phyloP scores from a whole-genome alignment of 2,329 filamentous ascomycete genomes.

The Fusarium tanahbumbuense region DNA sequence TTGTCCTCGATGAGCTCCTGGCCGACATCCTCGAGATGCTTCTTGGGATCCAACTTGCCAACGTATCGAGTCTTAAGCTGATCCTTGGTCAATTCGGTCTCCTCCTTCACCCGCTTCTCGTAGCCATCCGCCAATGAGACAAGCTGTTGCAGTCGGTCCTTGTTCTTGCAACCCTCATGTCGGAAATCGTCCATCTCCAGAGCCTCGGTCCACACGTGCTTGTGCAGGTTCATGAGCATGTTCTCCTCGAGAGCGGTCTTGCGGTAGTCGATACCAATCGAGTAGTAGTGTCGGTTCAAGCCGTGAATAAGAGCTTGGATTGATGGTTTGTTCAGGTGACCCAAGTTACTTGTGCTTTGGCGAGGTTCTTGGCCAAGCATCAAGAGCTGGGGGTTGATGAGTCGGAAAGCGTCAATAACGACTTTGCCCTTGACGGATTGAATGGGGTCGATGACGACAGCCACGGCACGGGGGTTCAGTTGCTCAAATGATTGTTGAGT shows the following conservation, averaged over 20 bases:
- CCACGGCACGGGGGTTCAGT: slow-evolving; percentile 94
- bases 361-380: slow-evolving; percentile 98
- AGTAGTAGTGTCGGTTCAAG: slow-evolving; percentile 98
- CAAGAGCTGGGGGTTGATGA: slow-evolving; percentile 97
- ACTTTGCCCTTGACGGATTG: slow-evolving; percentile 99
- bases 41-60: slow-evolving; percentile 98
- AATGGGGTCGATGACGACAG: slow-evolving; percentile 97
- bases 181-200: slow-evolving; percentile 97
- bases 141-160: slow-evolving; percentile 87
- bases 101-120: slow-evolving; percentile 98
- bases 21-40: slow-evolving; percentile 96
- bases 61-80: slow-evolving; percentile 99
- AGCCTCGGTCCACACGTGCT: slow-evolving; percentile 99
- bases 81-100: slow-evolving; percentile 96
- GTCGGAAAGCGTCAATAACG: slow-evolving; percentile 97
- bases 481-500: slow-evolving; percentile 99
- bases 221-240: slow-evolving; percentile 99
- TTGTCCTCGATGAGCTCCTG: slow-evolving; percentile 99
- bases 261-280: slow-evolving; percentile 96
- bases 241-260: slow-evolving; percentile 98
- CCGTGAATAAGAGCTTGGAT: slow-evolving; percentile 99
- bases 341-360: slow-evolving; percentile 97
- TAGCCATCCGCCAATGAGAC: slow-evolving; percentile 94
- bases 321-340: slow-evolving; percentile 99
- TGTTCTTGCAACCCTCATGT: slow-evolving; percentile 84